Conservation (phyloP, 495 filamentous ascomycete species). For the Tuber brumale region DNA sequence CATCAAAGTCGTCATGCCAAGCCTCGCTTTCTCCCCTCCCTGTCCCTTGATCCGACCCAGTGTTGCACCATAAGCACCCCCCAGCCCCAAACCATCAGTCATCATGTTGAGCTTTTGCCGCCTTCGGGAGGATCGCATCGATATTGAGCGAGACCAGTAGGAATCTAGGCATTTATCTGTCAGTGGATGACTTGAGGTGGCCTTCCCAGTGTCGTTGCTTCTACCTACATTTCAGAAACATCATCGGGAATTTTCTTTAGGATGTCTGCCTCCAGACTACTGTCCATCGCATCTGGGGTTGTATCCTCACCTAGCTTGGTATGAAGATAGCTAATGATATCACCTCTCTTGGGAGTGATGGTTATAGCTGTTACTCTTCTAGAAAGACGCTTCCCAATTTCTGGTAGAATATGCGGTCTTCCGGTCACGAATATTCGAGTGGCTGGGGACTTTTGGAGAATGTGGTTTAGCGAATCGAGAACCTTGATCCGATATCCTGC, state of each 20-base stretch:
- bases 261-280: neutral
- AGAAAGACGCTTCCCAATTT: neutral
- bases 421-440: neutral
- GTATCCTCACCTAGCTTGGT: neutral
- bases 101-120: neutral
- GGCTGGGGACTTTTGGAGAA: neutral
- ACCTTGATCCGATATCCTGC: neutral
- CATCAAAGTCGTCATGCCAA: too few relatives aligned
- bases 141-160: too few relatives aligned
- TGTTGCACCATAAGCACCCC: neutral
- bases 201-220: neutral
- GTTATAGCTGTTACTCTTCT: neutral
- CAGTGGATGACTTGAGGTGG: neutral
- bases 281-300: neutral
- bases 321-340: neutral
- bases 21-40: neutral
- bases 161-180: too few relatives aligned
- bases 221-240: neutral
- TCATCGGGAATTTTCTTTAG: neutral
- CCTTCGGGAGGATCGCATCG: too few relatives aligned
- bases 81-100: neutral
- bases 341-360: neutral
- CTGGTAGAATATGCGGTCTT: neutral
- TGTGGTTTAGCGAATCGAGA: neutral
- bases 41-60: neutral